Conservation (phyloP, 495 filamentous ascomycete species). For the Cairneyella variabilis region DNA sequence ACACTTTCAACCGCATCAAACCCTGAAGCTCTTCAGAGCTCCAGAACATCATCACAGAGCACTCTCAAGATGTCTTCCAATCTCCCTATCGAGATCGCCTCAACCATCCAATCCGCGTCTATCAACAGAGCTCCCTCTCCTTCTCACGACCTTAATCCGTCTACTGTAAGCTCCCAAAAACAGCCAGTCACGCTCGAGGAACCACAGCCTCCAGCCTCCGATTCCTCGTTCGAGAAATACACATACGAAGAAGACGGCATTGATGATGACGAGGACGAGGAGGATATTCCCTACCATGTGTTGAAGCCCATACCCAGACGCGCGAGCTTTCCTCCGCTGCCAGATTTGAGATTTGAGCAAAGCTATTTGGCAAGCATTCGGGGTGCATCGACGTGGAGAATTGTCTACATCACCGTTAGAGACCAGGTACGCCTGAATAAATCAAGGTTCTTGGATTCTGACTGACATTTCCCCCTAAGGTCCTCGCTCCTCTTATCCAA, state of each 20-base stretch:
- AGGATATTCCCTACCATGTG: conserved; percentile 53
- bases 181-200: conserved; percentile 33
- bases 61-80: conserved; percentile 24
- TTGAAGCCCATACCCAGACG: conserved; percentile 50
- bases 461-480: conserved; percentile 41
- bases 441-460: background rate
- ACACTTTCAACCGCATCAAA: too few species aligned
- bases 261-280: conserved; percentile 35
- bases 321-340: conserved; percentile 68
- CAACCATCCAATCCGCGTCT: conserved; percentile 74
- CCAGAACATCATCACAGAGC: too few species aligned
- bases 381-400: conserved; percentile 65
- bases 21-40: too few species aligned
- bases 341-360: conserved; percentile 95
- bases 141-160: conserved; percentile 74
- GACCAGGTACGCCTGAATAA: conserved; percentile 68
- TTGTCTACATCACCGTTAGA: conserved; percentile 77
- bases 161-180: conserved; percentile 63
- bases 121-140: conserved; percentile 66
- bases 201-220: conserved; percentile 20
- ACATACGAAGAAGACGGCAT: conserved; percentile 28
- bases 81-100: conserved; percentile 58
- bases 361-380: conserved; percentile 87
- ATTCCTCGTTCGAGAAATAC: conserved; percentile 21
- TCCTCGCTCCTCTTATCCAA: conserved; percentile 79